Evolutionary conservation across 768 basidiomycete genomes (phyloP).

Genomic region (Nidularia pulvinata): DNA sequence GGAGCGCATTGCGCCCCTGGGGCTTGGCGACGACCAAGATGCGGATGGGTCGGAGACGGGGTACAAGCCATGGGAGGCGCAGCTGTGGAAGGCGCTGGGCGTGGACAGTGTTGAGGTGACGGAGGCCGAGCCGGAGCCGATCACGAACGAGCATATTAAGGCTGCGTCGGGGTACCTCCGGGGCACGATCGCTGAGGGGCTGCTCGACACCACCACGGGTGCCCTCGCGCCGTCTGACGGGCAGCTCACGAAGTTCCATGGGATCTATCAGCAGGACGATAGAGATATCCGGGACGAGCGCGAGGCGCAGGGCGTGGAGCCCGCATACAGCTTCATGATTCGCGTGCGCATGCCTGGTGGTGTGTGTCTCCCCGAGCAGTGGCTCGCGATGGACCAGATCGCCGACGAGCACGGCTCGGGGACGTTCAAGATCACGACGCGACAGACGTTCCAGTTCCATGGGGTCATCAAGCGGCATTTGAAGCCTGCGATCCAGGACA

Average conservation of each 20-base stretch:
- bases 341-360: slow-evolving; percentile 96
- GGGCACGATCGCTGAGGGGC: slow-evolving; percentile 93
- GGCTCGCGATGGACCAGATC: slow-evolving; percentile 96
- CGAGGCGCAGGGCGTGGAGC: slow-evolving; percentile 88
- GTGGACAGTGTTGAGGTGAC: slow-evolving; percentile 87
- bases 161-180: slow-evolving; percentile 92
- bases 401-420: slow-evolving; percentile 93
- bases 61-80: slow-evolving; percentile 95
- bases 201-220: slow-evolving; percentile 84
- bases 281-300: slow-evolving; percentile 98
- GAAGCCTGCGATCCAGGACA: slow-evolving; percentile 95
- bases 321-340: slow-evolving; percentile 98
- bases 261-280: slow-evolving; percentile 97
- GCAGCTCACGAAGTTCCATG: slow-evolving; percentile 98
- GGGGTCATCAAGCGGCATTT: slow-evolving; percentile 97
- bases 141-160: slow-evolving; percentile 99
- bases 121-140: slow-evolving; percentile 94
- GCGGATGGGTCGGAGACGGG: slow-evolving; percentile 96
- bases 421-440: slow-evolving; percentile 96
- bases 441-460: slow-evolving; percentile 99
- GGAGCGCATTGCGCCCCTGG: slow-evolving; percentile 70
- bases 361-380: slow-evolving; percentile 89
- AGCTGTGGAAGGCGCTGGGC: slow-evolving; percentile 92
- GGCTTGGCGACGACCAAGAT: slow-evolving; percentile 96
- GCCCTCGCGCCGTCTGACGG: slow-evolving; percentile 90